Conservation (phyloP, 352 stramenopile genomes). For the Globisporangium perplexum region DNA sequence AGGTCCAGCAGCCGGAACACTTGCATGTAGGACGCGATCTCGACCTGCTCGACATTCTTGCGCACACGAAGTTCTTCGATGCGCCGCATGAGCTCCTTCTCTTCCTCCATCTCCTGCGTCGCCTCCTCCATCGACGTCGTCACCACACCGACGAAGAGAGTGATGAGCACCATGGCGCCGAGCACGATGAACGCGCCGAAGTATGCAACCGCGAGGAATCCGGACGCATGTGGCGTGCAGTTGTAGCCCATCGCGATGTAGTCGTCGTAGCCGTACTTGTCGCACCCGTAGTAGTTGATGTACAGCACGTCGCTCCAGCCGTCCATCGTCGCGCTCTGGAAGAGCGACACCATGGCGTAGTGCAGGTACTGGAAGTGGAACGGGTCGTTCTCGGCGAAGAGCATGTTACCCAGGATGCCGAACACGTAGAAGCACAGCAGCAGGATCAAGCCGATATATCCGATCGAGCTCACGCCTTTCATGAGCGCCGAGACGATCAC, state of each 20-base stretch:
- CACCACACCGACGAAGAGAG: slow-evolving; percentile 89
- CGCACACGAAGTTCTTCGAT: slow-evolving; percentile 53
- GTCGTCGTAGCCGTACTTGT: slow-evolving; percentile 73
- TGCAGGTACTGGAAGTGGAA: slow-evolving; percentile 87
- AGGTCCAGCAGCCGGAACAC: slow-evolving; percentile 83
- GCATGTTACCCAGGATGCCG: slow-evolving; percentile 87
- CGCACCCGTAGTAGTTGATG: slow-evolving; percentile 89
- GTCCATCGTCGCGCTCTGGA: slow-evolving; percentile 84
- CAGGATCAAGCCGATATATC: slow-evolving; percentile 88
- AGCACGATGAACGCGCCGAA: slow-evolving; percentile 83
- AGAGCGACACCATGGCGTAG: slow-evolving; percentile 87
- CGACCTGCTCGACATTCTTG: slow-evolving; percentile 38
- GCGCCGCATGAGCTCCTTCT: slow-evolving; percentile 60
- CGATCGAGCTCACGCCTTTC: slow-evolving; percentile 82
- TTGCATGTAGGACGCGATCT: slow-evolving; percentile 70
- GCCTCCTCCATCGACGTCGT: slow-evolving; percentile 90
- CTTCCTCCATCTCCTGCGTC: slow-evolving; percentile 77
- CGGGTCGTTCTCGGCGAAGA: slow-evolving; percentile 85
- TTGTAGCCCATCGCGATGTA: slow-evolving; percentile 48
- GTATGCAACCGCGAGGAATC: slow-evolving; percentile 60
- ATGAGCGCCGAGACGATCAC: slow-evolving; percentile 90
- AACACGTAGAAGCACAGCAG: slow-evolving; percentile 90
- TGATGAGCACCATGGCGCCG: slow-evolving; percentile 86
- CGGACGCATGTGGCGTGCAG: slow-evolving; percentile 37
- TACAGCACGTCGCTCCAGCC: slow-evolving; percentile 89